These are phyloP conservation scores for Physocladia obscura DNA, from an alignment of 192 early-diverging fungal genomes.

Conservation along the genomic window DNA sequence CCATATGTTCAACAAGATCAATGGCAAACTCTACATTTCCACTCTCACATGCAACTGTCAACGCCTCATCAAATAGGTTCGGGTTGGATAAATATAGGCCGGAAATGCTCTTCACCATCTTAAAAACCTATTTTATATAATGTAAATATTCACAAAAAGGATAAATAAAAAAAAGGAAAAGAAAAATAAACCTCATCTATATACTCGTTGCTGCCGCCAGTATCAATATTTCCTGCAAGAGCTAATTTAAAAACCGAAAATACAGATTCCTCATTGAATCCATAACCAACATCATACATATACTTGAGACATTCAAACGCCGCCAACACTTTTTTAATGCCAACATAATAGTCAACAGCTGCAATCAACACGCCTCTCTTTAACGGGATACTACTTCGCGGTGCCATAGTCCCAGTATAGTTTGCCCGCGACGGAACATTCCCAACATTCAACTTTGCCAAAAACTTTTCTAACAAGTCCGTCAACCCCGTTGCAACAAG, in stretches of 20 bases:
- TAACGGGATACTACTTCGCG: not conserved
- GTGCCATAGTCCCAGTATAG: not conserved
- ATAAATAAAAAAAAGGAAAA: too few species aligned
- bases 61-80: slow-evolving; percentile 4
- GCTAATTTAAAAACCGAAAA: slow-evolving; percentile 10
- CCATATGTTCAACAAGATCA: slow-evolving; percentile 32
- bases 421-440: slow-evolving; percentile 2
- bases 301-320: slow-evolving; percentile 9
- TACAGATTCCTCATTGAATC: slow-evolving; percentile 10
- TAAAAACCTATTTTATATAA: slow-evolving; percentile 18
- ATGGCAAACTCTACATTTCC: slow-evolving; percentile 5
- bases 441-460: slow-evolving; percentile 1
- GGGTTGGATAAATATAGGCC: not conserved
- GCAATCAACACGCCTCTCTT: not conserved
- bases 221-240: not conserved
- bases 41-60: not conserved
- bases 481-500: not conserved
- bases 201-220: too few species aligned
- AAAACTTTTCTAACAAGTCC: not conserved
- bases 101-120: slow-evolving; percentile 16
- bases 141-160: not conserved
- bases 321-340: not conserved
- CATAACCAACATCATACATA: slow-evolving; percentile 21
- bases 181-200: too few species aligned
- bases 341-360: not conserved